Evolutionary conservation across 2,329 filamentous ascomycete species (phyloP).

Genomic region (Stachybotrys chlorohalonatus): DNA sequence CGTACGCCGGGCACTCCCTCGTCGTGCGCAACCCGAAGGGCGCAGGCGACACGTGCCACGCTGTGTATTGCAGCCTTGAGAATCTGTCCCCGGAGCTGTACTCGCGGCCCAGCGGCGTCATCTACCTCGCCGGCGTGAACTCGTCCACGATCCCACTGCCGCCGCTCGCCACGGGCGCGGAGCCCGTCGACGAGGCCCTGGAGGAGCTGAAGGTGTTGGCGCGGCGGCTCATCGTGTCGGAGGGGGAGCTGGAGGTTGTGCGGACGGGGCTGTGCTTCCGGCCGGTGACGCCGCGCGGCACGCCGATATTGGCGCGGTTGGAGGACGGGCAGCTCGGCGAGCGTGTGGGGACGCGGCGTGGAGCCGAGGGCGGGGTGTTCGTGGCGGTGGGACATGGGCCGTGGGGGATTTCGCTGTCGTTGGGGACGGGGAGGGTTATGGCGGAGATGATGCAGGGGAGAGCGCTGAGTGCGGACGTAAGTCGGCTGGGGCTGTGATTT

Average conservation of each 20-base stretch:
- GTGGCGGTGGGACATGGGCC: slow-evolving; percentile 66
- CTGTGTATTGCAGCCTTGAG: slow-evolving; percentile 55
- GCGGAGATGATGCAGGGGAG: slow-evolving; percentile 59
- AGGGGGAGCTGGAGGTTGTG: slow-evolving; percentile 45
- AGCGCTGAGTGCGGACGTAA: slow-evolving; percentile 49
- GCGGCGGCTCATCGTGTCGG: slow-evolving; percentile 33
- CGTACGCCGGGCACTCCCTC: slow-evolving; percentile 64
- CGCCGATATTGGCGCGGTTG: slow-evolving; percentile 53
- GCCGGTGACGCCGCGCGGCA: slow-evolving; percentile 55
- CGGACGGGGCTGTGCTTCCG: slow-evolving; percentile 64
- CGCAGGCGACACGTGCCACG: slow-evolving; percentile 49
- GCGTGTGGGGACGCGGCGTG: slow-evolving; percentile 29
- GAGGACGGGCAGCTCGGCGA: slow-evolving; percentile 45
- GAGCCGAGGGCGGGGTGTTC: slow-evolving; percentile 53
- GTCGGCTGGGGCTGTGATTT: slow-evolving; percentile 7
- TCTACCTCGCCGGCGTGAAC: slow-evolving; percentile 70
- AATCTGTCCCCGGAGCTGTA: slow-evolving; percentile 65
- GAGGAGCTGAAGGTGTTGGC: slow-evolving; percentile 40
- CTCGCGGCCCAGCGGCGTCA: slow-evolving; percentile 53
- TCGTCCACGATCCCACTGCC: slow-evolving; percentile 52
- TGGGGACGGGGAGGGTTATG: slow-evolving; percentile 64
- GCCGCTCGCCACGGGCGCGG: slow-evolving; percentile 15
- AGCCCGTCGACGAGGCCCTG: slow-evolving; percentile 23
- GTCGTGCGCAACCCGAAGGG: slow-evolving; percentile 48
- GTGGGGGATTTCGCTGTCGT: slow-evolving; percentile 58